phyloP scores from a whole-genome alignment of 2,329 filamentous ascomycete species.

The Penicillium sp. region DNA sequence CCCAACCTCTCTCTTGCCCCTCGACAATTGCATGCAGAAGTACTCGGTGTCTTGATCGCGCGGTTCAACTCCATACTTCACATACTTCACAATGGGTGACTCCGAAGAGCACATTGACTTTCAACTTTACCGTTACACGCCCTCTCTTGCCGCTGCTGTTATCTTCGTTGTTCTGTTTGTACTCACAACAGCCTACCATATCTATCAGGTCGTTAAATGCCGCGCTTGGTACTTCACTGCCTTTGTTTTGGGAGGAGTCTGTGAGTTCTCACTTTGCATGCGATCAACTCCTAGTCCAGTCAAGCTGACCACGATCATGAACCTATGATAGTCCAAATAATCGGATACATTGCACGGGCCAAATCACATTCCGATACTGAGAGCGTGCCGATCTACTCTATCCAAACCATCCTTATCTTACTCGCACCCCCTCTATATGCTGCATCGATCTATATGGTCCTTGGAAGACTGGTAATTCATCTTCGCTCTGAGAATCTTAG shows the following conservation, averaged over 20 bases:
- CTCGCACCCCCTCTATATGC: slow-evolving; percentile 53
- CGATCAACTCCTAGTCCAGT: background rate
- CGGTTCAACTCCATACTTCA: background rate
- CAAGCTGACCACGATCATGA: slow-evolving; percentile 4
- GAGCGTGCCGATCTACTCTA: slow-evolving; percentile 34
- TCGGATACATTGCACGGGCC: slow-evolving; percentile 19
- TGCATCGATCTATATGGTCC: slow-evolving; percentile 53
- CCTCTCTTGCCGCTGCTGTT: slow-evolving; percentile 26
- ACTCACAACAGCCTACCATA: slow-evolving; percentile 8
- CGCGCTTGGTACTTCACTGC: slow-evolving; percentile 15
- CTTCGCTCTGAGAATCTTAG: slow-evolving; percentile 44
- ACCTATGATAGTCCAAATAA: slow-evolving; percentile 16
- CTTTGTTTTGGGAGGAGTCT: slow-evolving; percentile 20
- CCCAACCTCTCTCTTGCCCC: background rate
- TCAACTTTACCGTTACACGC: slow-evolving; percentile 25
- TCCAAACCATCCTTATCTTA: slow-evolving; percentile 48
- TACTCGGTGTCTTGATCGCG: background rate
- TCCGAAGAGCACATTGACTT: background rate
- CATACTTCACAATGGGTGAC: background rate
- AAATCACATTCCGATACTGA: slow-evolving; percentile 16
- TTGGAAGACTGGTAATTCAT: slow-evolving; percentile 47
- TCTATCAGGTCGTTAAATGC: slow-evolving; percentile 11
- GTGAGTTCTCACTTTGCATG: slow-evolving; percentile 7
- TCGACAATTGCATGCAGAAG: background rate
- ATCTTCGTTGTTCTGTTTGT: slow-evolving; percentile 24